Percentiles rank a stretch among this genome's conserved stretches.
These are phyloP conservation scores for Eremomyces bilateralis DNA, from an alignment of 495 filamentous ascomycete genomes.

Conservation along the genomic window DNA sequence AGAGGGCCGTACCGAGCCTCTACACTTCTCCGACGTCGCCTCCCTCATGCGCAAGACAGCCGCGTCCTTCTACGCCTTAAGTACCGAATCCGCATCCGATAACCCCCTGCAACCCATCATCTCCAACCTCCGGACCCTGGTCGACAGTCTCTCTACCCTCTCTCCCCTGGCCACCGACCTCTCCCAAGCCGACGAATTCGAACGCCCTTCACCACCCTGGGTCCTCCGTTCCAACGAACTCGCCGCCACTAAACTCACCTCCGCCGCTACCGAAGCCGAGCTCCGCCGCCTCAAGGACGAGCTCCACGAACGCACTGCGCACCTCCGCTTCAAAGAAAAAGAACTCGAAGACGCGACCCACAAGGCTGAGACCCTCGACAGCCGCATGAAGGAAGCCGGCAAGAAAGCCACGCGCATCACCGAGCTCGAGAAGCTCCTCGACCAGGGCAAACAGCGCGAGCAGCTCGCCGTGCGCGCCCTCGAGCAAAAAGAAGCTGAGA, in stretches of 20 bases:
- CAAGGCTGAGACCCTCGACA: slow-evolving; percentile 82
- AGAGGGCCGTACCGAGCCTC: slow-evolving; percentile 47
- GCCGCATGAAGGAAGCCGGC: slow-evolving; percentile 53
- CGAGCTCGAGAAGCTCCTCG: slow-evolving; percentile 28
- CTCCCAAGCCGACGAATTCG: slow-evolving; percentile 65
- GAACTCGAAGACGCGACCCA: slow-evolving; percentile 52
- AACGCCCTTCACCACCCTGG: slow-evolving; percentile 58
- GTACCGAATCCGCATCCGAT: slow-evolving; percentile 42
- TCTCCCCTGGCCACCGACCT: slow-evolving; percentile 51
- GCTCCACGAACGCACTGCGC: slow-evolving; percentile 36
- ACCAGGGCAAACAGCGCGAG: background rate
- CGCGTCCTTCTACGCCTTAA: slow-evolving; percentile 21
- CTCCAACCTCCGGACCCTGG: slow-evolving; percentile 46
- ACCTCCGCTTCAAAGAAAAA: slow-evolving; percentile 41
- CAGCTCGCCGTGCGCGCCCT: background rate
- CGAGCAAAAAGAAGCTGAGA: background rate
- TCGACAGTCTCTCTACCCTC: slow-evolving; percentile 45
- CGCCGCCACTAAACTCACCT: slow-evolving; percentile 52
- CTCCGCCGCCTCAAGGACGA: slow-evolving; percentile 42
- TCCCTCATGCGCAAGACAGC: slow-evolving; percentile 36
- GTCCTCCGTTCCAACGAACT: slow-evolving; percentile 58
- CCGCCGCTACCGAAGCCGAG: slow-evolving; percentile 47
- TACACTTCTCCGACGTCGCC: slow-evolving; percentile 42
- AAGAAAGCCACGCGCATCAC: slow-evolving; percentile 42
- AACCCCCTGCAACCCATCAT: slow-evolving; percentile 41